Conservation (phyloP, 148 eudicot genomes). For the Rheum nobile region DNA sequence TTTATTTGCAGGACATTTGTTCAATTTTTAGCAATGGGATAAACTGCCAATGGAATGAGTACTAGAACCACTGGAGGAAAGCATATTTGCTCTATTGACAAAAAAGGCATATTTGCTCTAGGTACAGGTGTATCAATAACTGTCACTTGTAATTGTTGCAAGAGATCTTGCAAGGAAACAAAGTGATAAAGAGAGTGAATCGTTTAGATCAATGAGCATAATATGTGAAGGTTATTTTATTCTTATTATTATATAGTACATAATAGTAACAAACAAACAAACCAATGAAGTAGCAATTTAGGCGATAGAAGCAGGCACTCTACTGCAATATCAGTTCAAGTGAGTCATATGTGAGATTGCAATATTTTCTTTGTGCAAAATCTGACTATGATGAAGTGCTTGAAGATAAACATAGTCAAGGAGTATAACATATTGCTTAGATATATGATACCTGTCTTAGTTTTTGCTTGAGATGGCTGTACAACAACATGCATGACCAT, state of each 20-base stretch:
- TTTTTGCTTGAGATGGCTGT: conserved; percentile 73
- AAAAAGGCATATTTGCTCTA: neutral
- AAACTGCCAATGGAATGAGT: neutral
- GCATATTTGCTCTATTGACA: too few relatives aligned
- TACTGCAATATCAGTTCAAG: neutral
- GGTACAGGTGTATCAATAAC: neutral
- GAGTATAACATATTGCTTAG: conserved; percentile 20
- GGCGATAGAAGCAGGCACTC: neutral
- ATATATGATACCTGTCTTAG: conserved; percentile 75
- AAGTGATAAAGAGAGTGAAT: neutral
- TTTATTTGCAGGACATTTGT: neutral
- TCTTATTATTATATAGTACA: neutral
- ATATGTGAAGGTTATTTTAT: neutral
- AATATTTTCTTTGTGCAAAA: neutral
- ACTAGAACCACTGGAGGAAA: neutral
- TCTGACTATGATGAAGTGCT: neutral
- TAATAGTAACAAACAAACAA: neutral
- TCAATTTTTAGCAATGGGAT: neutral
- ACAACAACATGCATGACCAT: conserved; percentile 96
- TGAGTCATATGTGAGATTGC: neutral
- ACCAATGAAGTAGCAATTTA: neutral
- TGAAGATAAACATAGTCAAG: neutral
- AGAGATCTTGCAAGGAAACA: neutral
- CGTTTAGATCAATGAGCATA: neutral
- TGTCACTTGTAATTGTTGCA: neutral